Evolutionary conservation across 1,139 yeast genomes (phyloP), one percentile per base, ranked within the genome.

Genomic region (Lizanozyma gosingica): DNA sequence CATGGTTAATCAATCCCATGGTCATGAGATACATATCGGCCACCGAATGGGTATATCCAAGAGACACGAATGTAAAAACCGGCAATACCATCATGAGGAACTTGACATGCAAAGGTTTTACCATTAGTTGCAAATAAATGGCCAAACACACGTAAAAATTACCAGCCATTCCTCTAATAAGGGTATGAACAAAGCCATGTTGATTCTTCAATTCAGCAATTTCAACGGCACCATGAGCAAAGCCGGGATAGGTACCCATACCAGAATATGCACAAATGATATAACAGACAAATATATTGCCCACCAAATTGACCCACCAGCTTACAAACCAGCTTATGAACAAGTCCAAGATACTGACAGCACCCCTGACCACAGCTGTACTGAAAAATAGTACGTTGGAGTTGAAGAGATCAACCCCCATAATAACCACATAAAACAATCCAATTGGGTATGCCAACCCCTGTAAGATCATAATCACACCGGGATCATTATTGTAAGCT

Each of bases 101-200:
- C 51, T 83, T 83, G 35, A 85, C 94, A 53, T 84, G 94, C n/a
- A 80, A 52, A 0, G 94, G 94, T 51, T 81, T 83, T 6, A 83
- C 83, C 79, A 83, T 74, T 33, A 85, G 62, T 54, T 84, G 94
- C 41, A 84, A 59, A 57, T 83, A 84, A 8, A 83, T 78, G 0
- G 88, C 94, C 38, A 84, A 59, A 40, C 81, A 76, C 17, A 84
- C 94, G 52, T 69, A 81, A 53, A 83, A 83, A 55, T 85, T 85
- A 32, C 92, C 90, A 0, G 83, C 87, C 33, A 81, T 71, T 1
- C 77, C 86, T 51, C 76, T 80, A 15, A 83, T 45, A 39, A 83
- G 65, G 1, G 81, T 80, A 49, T 82, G 67, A 39, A 74, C 71
- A 53, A 83, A 83, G 2, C 73, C 50, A 42, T 51, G 66, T 0